Evolutionary conservation across 306 rosid species (phyloP).

Genomic region (Begonia peltatifolia): DNA sequence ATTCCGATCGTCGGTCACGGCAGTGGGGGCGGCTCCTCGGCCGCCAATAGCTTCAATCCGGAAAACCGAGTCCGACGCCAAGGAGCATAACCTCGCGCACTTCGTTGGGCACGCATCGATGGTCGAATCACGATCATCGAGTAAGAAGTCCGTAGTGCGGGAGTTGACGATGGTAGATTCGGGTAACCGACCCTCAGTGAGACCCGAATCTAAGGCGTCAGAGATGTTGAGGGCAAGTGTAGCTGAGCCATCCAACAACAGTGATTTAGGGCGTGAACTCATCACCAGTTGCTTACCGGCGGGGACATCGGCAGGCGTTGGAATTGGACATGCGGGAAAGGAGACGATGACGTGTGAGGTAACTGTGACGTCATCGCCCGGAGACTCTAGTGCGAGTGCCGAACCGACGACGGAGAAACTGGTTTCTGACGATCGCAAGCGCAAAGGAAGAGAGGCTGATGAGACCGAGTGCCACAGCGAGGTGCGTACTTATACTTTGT

Average conservation of each 20-base stretch:
- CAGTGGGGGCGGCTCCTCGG: slow-evolving; percentile 3
- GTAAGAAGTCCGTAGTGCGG: slow-evolving; percentile 16
- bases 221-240: slow-evolving; percentile 21
- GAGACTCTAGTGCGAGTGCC: slow-evolving; percentile 32
- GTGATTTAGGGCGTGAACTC: slow-evolving; percentile 5
- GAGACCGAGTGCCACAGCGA: slow-evolving; percentile 43
- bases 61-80: slow-evolving; percentile 12
- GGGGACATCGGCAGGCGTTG: slow-evolving; percentile 6
- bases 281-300: slow-evolving; percentile 9
- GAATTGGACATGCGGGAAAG: neutral
- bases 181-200: slow-evolving; percentile 29
- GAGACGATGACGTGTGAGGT: slow-evolving; percentile 28
- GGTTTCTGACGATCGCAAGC: slow-evolving; percentile 29
- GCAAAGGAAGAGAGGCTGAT: slow-evolving; percentile 41
- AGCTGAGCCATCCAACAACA: slow-evolving; percentile 10
- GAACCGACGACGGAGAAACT: slow-evolving; percentile 22
- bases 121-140: slow-evolving; percentile 20
- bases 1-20: slow-evolving; percentile 10
- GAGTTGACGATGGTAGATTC: slow-evolving; percentile 49
- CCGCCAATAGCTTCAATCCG: slow-evolving; percentile 33
- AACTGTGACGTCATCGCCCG: slow-evolving; percentile 46
- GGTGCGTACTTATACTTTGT: slow-evolving; percentile 19
- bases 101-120: slow-evolving; percentile 22
- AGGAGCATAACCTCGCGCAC: slow-evolving; percentile 21
- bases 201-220: slow-evolving; percentile 12